Conservation (phyloP, 345 rosid genomes). For the Angophora floribunda region DNA sequence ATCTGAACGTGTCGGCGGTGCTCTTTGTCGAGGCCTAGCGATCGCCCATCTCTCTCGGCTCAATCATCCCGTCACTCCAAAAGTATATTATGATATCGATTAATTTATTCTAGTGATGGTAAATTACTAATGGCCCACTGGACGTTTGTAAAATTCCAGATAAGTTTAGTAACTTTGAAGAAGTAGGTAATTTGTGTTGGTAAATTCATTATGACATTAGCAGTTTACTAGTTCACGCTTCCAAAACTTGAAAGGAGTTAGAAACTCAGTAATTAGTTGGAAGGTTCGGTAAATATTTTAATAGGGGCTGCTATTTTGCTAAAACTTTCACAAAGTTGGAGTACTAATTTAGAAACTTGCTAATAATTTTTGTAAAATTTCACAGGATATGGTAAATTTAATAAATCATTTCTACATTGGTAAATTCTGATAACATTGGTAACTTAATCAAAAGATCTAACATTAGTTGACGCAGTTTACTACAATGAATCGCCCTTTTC, state of each 20-base stretch:
- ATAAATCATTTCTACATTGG: neutral
- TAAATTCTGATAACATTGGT: neutral
- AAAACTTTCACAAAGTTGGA: neutral
- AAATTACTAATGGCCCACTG: neutral
- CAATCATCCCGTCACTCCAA: neutral
- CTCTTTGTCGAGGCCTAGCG: neutral
- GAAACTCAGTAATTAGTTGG: neutral
- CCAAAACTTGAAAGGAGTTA: neutral
- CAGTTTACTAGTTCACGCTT: neutral
- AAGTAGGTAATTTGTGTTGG: neutral
- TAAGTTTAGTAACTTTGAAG: neutral
- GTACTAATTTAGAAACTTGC: neutral
- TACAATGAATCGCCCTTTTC: neutral
- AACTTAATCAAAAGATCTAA: neutral
- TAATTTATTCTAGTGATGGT: fast-evolving
- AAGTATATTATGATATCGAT: no score
- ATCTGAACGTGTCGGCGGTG: neutral
- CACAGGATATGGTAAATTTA: neutral
- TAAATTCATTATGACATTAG: neutral
- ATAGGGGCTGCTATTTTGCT: neutral
- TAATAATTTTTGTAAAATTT: neutral
- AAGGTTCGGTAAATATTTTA: neutral
- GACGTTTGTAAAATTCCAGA: neutral
- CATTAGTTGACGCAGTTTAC: no score
- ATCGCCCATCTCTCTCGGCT: neutral